Percentiles rank a stretch among this genome's conserved stretches.
Conservation (phyloP, 108 stramenopile genomes). For the Ochromonas danica region DNA sequence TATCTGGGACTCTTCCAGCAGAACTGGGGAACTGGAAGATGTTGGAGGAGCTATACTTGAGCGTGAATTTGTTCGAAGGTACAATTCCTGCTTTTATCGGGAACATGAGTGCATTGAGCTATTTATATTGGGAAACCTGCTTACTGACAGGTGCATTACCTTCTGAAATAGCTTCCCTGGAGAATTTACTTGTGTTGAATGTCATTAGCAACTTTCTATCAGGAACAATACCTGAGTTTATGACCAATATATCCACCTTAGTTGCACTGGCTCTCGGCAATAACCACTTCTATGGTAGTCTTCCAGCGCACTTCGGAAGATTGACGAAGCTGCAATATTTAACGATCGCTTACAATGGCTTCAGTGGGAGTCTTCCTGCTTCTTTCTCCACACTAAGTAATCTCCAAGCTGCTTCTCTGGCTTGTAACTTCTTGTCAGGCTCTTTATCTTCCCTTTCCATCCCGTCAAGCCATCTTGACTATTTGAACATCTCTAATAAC, state of each 20-base stretch:
- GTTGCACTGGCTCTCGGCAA: not conserved
- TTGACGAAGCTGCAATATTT: not conserved
- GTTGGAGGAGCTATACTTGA: not conserved
- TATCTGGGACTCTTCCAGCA: not conserved
- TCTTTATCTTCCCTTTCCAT: not conserved
- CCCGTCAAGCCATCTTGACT: not conserved
- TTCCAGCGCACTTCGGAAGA: not conserved
- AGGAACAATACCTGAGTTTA: not conserved
- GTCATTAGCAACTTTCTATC: not conserved
- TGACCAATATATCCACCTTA: not conserved
- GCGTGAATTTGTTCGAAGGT: not conserved
- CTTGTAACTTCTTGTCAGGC: not conserved
- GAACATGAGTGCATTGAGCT: not conserved
- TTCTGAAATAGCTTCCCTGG: not conserved
- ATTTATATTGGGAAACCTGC: not conserved
- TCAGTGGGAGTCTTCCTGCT: not conserved
- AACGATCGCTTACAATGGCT: not conserved
- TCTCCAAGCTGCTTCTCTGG: not conserved
- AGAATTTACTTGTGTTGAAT: not conserved
- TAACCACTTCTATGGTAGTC: not conserved
- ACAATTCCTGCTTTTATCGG: not conserved
- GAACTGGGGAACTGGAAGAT: not conserved
- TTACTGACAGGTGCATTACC: not conserved
- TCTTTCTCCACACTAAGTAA: constrained; percentile 1
- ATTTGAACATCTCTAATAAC: not conserved